Conservation (phyloP, 495 filamentous ascomycete genomes). For the Annulohypoxylon maeteangense region DNA sequence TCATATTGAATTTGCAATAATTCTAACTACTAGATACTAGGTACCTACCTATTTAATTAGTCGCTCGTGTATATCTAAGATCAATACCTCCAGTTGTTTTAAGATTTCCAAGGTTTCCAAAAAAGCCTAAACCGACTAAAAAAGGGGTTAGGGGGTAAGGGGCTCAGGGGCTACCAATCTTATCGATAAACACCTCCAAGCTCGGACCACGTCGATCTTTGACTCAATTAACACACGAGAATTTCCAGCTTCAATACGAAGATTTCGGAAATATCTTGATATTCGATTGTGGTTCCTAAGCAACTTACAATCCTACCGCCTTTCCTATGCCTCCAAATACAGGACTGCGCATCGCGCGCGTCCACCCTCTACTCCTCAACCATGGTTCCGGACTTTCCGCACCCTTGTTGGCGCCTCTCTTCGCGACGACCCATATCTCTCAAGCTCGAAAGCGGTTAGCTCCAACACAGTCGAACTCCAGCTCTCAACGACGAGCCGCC, state of each 20-base stretch:
- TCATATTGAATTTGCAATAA: no score
- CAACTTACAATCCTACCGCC: not conserved
- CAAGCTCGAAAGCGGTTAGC: conserved; percentile 1
- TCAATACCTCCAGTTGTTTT: no score
- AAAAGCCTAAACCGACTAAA: no score
- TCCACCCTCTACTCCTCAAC: conserved; percentile 1
- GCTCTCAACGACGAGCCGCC: not conserved
- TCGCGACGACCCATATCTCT: not conserved
- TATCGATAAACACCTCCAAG: not conserved
- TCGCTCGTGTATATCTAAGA: no score
- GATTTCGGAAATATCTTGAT: not conserved
- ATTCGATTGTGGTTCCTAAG: not conserved
- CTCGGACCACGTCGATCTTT: not conserved
- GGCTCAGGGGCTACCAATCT: not conserved
- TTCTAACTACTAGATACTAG: no score
- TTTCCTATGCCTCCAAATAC: conserved; percentile 16
- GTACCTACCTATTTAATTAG: no score
- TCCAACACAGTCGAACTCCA: not conserved
- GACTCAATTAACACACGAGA: not conserved
- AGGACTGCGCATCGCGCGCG: conserved; percentile 34
- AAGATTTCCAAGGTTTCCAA: no score
- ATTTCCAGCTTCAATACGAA: not conserved
- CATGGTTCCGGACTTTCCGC: not conserved
- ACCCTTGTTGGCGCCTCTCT: not conserved
- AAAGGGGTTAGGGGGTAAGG: not conserved